phyloP scores from a whole-genome alignment of 371 early-diverging fungal species.

The Rhizopus sp. region DNA sequence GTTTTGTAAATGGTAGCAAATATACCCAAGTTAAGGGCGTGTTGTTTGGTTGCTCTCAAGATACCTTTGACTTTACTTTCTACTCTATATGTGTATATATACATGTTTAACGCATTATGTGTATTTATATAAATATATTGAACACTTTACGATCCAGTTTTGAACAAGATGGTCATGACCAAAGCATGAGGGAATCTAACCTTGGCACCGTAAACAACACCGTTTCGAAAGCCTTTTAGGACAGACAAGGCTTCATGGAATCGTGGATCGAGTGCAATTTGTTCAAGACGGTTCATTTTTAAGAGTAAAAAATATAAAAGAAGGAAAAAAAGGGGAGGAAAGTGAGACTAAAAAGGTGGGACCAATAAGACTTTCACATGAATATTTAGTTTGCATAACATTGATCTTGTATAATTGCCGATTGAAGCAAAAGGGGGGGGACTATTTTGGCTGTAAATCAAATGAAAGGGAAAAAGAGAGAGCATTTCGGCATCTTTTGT shows the following conservation, averaged over 20 bases:
- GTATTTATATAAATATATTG: too few species aligned
- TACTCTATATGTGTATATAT: too few species aligned
- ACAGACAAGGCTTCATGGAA: constrained; percentile 84
- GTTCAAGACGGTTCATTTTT: constrained; percentile 47
- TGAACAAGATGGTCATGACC: constrained; percentile 96
- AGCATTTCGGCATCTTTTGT: too few species aligned
- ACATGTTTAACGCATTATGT: too few species aligned
- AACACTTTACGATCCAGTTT: constrained; percentile 75
- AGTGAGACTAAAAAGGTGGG: not conserved
- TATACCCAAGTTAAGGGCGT: constrained; percentile 85
- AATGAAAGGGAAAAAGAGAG: too few species aligned
- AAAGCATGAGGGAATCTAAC: constrained; percentile 97
- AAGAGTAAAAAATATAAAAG: not conserved
- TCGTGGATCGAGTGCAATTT: constrained; percentile 68
- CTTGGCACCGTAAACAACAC: constrained; percentile 95
- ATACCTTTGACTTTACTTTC: constrained; percentile 61
- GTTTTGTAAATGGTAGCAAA: constrained; percentile 95
- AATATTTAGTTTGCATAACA: not conserved
- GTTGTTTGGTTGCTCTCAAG: constrained; percentile 86
- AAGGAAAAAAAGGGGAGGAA: not conserved
- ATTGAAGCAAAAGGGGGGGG: too few species aligned
- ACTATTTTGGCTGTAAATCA: too few species aligned
- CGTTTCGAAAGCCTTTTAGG: constrained; percentile 94
- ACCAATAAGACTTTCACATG: not conserved
- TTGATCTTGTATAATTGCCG: not conserved